Evolutionary conservation across 768 basidiomycete species (phyloP).

Genomic region (Xanthoconium stramineum): DNA sequence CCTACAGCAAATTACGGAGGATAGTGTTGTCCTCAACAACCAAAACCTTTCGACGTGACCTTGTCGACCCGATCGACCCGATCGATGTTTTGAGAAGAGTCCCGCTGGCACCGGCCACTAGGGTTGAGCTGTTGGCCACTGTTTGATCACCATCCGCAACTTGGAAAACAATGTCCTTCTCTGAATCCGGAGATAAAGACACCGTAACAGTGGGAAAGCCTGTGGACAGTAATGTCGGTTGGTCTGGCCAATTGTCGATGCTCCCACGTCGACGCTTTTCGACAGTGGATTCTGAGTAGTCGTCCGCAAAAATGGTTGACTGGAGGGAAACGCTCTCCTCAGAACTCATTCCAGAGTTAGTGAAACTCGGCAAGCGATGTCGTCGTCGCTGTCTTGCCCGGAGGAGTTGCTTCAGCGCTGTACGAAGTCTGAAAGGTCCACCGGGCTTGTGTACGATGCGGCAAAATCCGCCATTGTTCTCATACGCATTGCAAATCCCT

Average conservation of each 20-base stretch:
- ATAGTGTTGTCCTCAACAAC: constrained; percentile 91
- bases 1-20: constrained; percentile 77
- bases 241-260: constrained; percentile 28
- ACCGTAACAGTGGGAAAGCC: constrained; percentile 9
- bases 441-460: constrained; percentile 88
- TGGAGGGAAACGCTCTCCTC: constrained; percentile 29
- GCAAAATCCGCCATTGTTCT: constrained; percentile 81
- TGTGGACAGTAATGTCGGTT: constrained; percentile 9
- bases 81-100: constrained; percentile 68
- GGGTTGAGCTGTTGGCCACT: constrained; percentile 36
- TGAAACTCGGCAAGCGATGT: constrained; percentile 20
- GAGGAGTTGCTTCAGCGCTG: constrained; percentile 51
- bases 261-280: constrained; percentile 33
- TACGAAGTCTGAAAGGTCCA: constrained; percentile 72
- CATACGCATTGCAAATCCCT: constrained; percentile 65
- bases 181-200: constrained; percentile 23
- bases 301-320: constrained; percentile 28
- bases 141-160: constrained; percentile 13
- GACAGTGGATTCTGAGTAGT: constrained; percentile 10
- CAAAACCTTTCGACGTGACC: constrained; percentile 57
- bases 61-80: constrained; percentile 53
- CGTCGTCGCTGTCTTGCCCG: constrained; percentile 32
- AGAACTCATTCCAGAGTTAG: constrained; percentile 16
- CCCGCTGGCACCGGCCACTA: constrained; percentile 58
- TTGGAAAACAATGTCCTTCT: constrained; percentile 29